phyloP scores from a whole-genome alignment of 2,329 filamentous ascomycete species.

The Penicillium sp. region DNA sequence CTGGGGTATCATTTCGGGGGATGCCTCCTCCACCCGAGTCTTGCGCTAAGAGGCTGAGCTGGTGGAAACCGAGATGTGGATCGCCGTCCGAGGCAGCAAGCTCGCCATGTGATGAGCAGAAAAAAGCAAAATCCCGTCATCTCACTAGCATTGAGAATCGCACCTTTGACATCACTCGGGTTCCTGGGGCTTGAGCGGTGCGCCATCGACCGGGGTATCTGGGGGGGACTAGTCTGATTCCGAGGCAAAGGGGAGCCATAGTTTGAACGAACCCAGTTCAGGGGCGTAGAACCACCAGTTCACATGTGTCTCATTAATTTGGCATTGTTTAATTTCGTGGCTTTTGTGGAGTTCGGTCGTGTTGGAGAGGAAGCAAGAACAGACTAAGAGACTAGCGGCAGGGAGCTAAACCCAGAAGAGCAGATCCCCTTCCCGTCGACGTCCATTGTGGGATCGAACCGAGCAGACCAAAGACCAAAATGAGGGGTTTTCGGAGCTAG shows the following conservation, averaged over 20 bases:
- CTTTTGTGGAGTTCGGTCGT: background rate
- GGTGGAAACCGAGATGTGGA: conserved; percentile 9
- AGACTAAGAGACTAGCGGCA: background rate
- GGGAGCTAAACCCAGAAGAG: background rate
- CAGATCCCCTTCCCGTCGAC: background rate
- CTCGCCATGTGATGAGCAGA: conserved; percentile 9
- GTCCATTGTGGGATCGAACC: background rate
- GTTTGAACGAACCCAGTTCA: background rate
- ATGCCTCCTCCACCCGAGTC: conserved; percentile 12
- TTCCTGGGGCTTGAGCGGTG: background rate
- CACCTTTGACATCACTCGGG: conserved; percentile 1
- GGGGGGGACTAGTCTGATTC: background rate
- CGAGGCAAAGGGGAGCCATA: background rate
- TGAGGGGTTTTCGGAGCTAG: conserved; percentile 1
- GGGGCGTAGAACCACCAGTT: conserved; percentile 1
- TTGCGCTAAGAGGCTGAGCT: conserved; percentile 13
- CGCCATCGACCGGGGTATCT: background rate
- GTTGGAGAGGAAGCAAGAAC: background rate
- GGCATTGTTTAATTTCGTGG: background rate
- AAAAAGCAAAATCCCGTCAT: conserved; percentile 1
- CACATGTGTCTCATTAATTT: background rate
- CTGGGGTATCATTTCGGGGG: conserved; percentile 16
- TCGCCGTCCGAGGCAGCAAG: conserved; percentile 8
- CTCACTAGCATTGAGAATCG: background rate
- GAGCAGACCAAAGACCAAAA: background rate